A percentile compares a stretch with the other conserved stretches of the same genome.
Evolutionary conservation across 2,329 filamentous ascomycete genomes (phyloP).

Genomic region (Phyllosticta capitalensis): DNA sequence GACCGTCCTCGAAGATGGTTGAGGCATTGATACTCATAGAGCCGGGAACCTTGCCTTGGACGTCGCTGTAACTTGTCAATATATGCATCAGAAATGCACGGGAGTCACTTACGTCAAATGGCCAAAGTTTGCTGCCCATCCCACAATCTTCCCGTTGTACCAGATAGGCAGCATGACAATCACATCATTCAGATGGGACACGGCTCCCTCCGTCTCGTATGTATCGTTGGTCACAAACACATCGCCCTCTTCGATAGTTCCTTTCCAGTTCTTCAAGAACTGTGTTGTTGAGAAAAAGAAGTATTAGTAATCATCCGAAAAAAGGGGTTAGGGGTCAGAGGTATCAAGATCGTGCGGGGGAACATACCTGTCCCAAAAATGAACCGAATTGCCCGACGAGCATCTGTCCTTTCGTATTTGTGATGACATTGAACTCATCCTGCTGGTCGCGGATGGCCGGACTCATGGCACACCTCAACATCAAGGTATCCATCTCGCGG

Average conservation of each 20-base stretch:
- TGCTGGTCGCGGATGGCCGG: slow-evolving; percentile 43
- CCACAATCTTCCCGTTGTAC: slow-evolving; percentile 34
- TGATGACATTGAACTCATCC: slow-evolving; percentile 46
- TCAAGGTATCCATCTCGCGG: slow-evolving; percentile 42
- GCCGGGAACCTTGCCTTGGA: slow-evolving; percentile 39
- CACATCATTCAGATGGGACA: slow-evolving; percentile 42
- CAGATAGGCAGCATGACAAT: slow-evolving; percentile 42
- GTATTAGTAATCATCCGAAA: no score
- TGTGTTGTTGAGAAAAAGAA: no score
- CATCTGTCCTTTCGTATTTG: slow-evolving; percentile 40
- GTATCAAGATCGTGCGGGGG: no score
- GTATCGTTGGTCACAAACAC: slow-evolving; percentile 44
- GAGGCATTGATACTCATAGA: slow-evolving; percentile 42
- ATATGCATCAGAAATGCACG: no score
- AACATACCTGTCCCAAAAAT: no score
- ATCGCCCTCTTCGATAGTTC: slow-evolving; percentile 40
- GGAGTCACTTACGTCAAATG: slow-evolving; percentile 33
- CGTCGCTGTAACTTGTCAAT: slow-evolving; percentile 13
- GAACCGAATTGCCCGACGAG: slow-evolving; percentile 44
- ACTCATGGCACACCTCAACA: slow-evolving; percentile 43
- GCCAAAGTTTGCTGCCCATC: slow-evolving; percentile 43
- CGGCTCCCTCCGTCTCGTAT: slow-evolving; percentile 40
- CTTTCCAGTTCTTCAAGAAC: slow-evolving; percentile 39
- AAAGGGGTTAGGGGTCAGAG: no score
- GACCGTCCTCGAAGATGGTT: slow-evolving; percentile 41